A percentile compares a stretch with the other conserved stretches of the same genome.
phyloP scores from a whole-genome alignment of 768 basidiomycete species.

The Hysterangium stoloniferum region DNA sequence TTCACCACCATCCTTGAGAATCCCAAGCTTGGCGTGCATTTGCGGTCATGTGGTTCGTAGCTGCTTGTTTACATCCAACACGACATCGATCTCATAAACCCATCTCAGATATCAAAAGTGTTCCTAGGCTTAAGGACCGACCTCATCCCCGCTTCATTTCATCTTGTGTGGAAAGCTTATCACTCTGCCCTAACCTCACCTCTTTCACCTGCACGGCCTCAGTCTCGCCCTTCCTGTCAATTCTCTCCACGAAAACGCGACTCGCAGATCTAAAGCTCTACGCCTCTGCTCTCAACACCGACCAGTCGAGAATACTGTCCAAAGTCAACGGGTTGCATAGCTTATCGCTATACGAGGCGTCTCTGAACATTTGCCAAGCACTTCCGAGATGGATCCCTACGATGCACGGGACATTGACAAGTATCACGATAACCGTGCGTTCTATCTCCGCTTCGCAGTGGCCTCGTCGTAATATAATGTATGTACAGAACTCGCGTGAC shows the following conservation, averaged over 20 bases:
- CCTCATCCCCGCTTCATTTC: conserved; percentile 36
- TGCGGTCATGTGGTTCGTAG: conserved; percentile 53
- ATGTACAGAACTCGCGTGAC: conserved; percentile 44
- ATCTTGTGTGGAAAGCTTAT: conserved; percentile 43
- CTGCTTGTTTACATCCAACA: conserved; percentile 14
- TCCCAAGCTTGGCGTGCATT: conserved; percentile 46
- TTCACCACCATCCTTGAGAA: conserved; percentile 52
- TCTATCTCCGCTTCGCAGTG: background rate
- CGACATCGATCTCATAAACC: conserved; percentile 5
- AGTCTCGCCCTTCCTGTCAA: conserved; percentile 42
- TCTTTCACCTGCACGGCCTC: conserved; percentile 49
- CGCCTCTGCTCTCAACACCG: conserved; percentile 44
- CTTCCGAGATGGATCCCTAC: conserved; percentile 49
- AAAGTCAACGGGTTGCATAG: conserved; percentile 33
- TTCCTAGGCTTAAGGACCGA: conserved; percentile 33
- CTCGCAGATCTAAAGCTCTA: conserved; percentile 42
- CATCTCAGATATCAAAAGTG: conserved; percentile 40
- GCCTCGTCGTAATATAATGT: background rate
- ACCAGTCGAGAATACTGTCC: conserved; percentile 39
- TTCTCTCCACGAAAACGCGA: conserved; percentile 36
- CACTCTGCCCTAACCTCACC: conserved; percentile 42
- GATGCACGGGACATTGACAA: conserved; percentile 38
- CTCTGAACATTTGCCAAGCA: conserved; percentile 51
- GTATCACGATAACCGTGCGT: conserved; percentile 55
- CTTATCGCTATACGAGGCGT: conserved; percentile 50